Conservation (phyloP, 768 basidiomycete genomes). For the Pleurotus citrinopileatus region DNA sequence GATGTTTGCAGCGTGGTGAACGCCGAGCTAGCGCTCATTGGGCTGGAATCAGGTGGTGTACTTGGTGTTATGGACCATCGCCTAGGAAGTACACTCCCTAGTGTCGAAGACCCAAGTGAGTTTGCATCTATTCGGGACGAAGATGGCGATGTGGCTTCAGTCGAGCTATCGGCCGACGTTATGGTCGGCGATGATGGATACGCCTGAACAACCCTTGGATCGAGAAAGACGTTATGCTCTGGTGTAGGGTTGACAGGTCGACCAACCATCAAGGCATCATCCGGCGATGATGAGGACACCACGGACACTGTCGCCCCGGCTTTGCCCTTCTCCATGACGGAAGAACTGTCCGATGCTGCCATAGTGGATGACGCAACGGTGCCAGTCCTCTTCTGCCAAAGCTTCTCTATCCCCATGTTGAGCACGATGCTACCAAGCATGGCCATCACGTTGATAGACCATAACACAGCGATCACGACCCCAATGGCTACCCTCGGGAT, state of each 20-base stretch:
- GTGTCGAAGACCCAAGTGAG: neutral
- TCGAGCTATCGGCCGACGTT: constrained; percentile 13
- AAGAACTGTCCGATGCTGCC: constrained; percentile 26
- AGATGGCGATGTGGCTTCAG: neutral
- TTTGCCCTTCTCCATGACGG: constrained; percentile 38
- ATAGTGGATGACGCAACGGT: constrained; percentile 12
- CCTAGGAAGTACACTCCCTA: constrained; percentile 1
- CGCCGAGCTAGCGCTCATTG: neutral
- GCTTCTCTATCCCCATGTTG: constrained; percentile 38
- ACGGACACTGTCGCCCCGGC: constrained; percentile 1
- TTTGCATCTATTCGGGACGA: neutral
- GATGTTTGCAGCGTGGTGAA: neutral
- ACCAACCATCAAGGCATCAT: constrained; percentile 16
- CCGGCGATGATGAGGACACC: constrained; percentile 7
- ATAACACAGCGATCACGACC: constrained; percentile 67
- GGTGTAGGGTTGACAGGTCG: constrained; percentile 56
- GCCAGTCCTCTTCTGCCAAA: constrained; percentile 19
- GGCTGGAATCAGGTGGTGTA: neutral
- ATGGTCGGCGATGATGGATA: constrained; percentile 44
- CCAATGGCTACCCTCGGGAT: constrained; percentile 85
- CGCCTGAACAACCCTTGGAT: constrained; percentile 38
- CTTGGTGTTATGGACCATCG: constrained; percentile 6
- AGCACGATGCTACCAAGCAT: constrained; percentile 65
- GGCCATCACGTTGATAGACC: constrained; percentile 66
- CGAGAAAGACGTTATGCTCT: constrained; percentile 37